Evolutionary conservation across 495 filamentous ascomycete genomes (phyloP).

Genomic region (Penicillium psychrofluorescens): DNA sequence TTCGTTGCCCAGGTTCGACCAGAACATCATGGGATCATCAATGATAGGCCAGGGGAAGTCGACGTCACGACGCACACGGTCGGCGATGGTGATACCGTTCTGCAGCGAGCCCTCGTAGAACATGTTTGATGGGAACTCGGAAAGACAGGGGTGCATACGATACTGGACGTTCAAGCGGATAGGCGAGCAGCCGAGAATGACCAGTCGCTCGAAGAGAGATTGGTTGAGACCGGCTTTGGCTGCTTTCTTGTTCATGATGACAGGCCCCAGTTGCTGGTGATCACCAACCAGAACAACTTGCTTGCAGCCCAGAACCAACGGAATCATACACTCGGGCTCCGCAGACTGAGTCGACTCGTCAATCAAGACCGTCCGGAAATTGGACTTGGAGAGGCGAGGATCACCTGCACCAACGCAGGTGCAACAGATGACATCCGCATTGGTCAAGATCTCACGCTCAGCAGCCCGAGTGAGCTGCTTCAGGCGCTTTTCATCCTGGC

Average conservation of each 20-base stretch:
- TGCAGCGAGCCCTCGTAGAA: conserved; percentile 98
- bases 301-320: conserved; percentile 93
- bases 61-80: conserved; percentile 84
- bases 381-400: conserved; percentile 88
- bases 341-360: conserved; percentile 99
- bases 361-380: conserved; percentile 96
- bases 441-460: conserved; percentile 90
- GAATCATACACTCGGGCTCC: conserved; percentile 99
- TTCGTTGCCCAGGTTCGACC: conserved; percentile 95
- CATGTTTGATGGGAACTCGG: conserved; percentile 98
- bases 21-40: conserved; percentile 99
- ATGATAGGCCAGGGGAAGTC: conserved; percentile 97
- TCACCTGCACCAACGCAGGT: conserved; percentile 98
- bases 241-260: conserved; percentile 99
- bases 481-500: conserved; percentile 96
- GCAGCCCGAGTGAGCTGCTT: conserved; percentile 90
- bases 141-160: conserved; percentile 98
- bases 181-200: conserved; percentile 84
- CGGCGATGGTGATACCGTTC: conserved; percentile 88
- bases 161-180: conserved; percentile 97
- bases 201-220: conserved; percentile 93
- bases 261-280: conserved; percentile 95
- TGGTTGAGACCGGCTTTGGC: conserved; percentile 97
- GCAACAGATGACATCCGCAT: conserved; percentile 98
- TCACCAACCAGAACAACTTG: conserved; percentile 97